A percentile compares a stretch with the other conserved stretches of the same genome.
phyloP scores from a whole-genome alignment of 441 rosid genomes.

The Metrosideros polymorpha region DNA sequence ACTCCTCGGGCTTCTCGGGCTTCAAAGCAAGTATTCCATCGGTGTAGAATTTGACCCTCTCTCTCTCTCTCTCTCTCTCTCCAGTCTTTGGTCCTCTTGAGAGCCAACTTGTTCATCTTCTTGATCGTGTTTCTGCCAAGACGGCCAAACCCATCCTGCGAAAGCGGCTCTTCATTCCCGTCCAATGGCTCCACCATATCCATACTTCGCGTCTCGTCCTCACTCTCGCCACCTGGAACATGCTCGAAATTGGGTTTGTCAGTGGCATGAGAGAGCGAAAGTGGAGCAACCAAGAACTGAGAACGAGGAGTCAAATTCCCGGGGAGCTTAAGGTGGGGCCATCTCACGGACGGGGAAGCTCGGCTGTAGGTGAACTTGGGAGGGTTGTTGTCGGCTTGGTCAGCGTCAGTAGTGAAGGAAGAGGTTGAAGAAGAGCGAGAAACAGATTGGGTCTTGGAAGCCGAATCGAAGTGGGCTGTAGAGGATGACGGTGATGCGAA shows the following conservation, averaged over 20 bases:
- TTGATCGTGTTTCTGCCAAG: constrained; percentile 48
- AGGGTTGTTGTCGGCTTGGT: background rate
- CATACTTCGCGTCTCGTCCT: background rate
- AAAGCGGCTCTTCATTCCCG: constrained; percentile 20
- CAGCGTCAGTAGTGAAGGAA: background rate
- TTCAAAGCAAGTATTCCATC: constrained; percentile 48
- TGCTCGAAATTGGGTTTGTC: constrained; percentile 5
- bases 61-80: too few relatives aligned
- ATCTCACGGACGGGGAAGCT: constrained; percentile 84
- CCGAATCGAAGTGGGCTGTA: background rate
- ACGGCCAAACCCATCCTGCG: constrained; percentile 28
- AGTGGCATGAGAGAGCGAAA: constrained; percentile 2
- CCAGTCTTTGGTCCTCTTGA: constrained; percentile 86
- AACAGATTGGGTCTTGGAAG: background rate
- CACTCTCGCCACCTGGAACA: background rate
- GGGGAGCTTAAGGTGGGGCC: constrained; percentile 77
- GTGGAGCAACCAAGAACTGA: constrained; percentile 20
- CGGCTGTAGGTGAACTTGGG: constrained; percentile 67
- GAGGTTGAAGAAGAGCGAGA: background rate
- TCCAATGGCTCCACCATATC: constrained; percentile 2
- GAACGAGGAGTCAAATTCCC: constrained; percentile 23
- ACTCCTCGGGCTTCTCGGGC: constrained; percentile 54
- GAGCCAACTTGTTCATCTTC: constrained; percentile 80
- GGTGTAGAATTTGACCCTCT: constrained; percentile 58
- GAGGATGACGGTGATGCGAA: background rate